Evolutionary conservation across 164 flowering plant genomes (phyloP), one percentile per base, ranked within the genome.

Genomic region (Brasenia schreberi): DNA sequence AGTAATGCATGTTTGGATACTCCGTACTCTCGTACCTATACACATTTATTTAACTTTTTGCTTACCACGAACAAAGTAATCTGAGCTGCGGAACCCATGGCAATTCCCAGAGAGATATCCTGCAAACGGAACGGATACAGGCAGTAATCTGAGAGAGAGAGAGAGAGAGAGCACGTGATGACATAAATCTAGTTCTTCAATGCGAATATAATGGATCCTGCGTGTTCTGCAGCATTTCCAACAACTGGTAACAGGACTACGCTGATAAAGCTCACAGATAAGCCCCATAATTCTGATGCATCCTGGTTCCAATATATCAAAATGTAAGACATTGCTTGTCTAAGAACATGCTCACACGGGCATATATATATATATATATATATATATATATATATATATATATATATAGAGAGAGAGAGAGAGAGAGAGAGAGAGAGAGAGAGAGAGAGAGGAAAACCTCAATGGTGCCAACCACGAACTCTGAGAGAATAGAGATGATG

Each of bases 171-270:
- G 27, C n/a, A n/a, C n/a, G 62, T 60, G 19, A 3, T 60, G 19
- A 9, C 10, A 6, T 7, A 19, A 17, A 60, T 60, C 6, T 60
- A 60, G 81, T 95, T 87, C 76, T 87, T 92, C 61, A 83, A 81
- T 17, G 97, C 97, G 64, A 95, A 95, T 6, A 95, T 89, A 70
- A 92, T 66, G 0, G 99, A 89, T 42, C 94, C 93, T 4, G 99
- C 94, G 67, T 92, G 97, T 71, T 95, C 99, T 1, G 97, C 96
- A 3, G 97, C 99, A 73, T 95, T 95, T 68, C 99, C 97, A 59
- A 89, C 96, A 16, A 95, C 88, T 23, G 99, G 96, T 19, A 95
- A 80, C 78, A 95, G 68, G 65, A 95, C 88, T 19, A 95, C 80
- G 79, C 97, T 90, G 59, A 92, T 79, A 81, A 95, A 95, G 78